Conservation (phyloP, 192 early-diverging fungal genomes). For the Coemansia sp. region DNA sequence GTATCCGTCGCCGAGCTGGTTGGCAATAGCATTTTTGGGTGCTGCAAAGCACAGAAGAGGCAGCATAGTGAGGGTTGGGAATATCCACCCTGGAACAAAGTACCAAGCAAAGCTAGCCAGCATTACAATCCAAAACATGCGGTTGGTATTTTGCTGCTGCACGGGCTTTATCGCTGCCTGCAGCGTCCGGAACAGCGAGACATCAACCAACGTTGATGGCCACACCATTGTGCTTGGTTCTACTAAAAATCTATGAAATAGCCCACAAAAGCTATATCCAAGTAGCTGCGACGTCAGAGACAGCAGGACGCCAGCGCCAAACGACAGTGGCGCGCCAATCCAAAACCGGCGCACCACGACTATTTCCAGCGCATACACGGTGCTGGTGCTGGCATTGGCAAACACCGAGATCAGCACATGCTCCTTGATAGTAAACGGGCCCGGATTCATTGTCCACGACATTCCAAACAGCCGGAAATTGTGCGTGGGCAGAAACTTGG, state of each 20-base stretch:
- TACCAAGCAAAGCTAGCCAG: constrained; percentile 48
- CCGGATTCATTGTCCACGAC: constrained; percentile 62
- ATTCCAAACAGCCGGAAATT: constrained; percentile 43
- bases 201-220: constrained; percentile 73
- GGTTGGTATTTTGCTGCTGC: constrained; percentile 1
- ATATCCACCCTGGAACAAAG: constrained; percentile 62
- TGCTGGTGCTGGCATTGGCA: constrained; percentile 66
- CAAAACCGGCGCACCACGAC: constrained; percentile 61
- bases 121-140: constrained; percentile 44
- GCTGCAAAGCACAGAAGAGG: constrained; percentile 57
- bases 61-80: constrained; percentile 62
- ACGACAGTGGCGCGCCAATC: constrained; percentile 63
- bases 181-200: constrained; percentile 70
- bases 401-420: constrained; percentile 76
- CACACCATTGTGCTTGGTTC: constrained; percentile 79
- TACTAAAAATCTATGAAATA: constrained; percentile 72
- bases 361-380: constrained; percentile 71
- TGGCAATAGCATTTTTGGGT: constrained; percentile 24
- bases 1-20: constrained; percentile 46
- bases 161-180: constrained; percentile 54
- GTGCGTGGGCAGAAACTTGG: constrained; percentile 55
- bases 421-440: constrained; percentile 80
- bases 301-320: constrained; percentile 58
- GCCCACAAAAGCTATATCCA: constrained; percentile 66
- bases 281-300: constrained; percentile 65